Evolutionary conservation across 768 basidiomycete genomes (phyloP).

Genomic region (Sarcodon aspratus): DNA sequence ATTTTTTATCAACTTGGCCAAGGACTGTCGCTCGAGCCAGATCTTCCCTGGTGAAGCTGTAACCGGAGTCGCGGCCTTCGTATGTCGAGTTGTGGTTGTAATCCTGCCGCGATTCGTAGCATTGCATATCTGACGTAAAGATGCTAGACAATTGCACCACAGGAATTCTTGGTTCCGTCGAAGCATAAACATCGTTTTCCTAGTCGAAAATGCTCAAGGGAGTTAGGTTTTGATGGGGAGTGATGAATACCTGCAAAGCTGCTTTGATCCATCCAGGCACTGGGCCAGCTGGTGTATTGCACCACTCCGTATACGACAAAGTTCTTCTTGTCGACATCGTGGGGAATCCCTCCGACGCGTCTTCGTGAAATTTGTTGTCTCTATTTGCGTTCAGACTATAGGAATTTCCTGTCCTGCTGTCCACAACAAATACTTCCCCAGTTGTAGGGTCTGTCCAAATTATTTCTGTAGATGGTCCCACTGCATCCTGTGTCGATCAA

Average conservation of each 20-base stretch:
- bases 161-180: conserved; percentile 36
- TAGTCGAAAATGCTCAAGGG: conserved; percentile 10
- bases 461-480: conserved; percentile 19
- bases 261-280: conserved; percentile 55
- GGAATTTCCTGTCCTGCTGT: conserved; percentile 64
- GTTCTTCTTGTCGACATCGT: conserved; percentile 12
- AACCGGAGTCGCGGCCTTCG: not conserved
- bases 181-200: conserved; percentile 46
- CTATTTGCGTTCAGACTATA: conserved; percentile 20
- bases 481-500: not conserved
- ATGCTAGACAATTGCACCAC: conserved; percentile 14
- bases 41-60: conserved; percentile 35
- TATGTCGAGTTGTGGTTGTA: not conserved
- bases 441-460: conserved; percentile 58
- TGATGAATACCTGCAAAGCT: conserved; percentile 39
- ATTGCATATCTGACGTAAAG: not conserved
- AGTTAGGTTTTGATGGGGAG: not conserved
- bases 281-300: conserved; percentile 3
- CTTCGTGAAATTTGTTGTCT: not conserved
- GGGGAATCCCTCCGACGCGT: conserved; percentile 3
- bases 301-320: conserved; percentile 4
- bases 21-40: conserved; percentile 51
- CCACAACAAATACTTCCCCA: conserved; percentile 45
- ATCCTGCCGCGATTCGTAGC: not conserved
- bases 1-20: conserved; percentile 85